phyloP scores from a whole-genome alignment of 192 early-diverging fungal species.

The Backusella circina region DNA sequence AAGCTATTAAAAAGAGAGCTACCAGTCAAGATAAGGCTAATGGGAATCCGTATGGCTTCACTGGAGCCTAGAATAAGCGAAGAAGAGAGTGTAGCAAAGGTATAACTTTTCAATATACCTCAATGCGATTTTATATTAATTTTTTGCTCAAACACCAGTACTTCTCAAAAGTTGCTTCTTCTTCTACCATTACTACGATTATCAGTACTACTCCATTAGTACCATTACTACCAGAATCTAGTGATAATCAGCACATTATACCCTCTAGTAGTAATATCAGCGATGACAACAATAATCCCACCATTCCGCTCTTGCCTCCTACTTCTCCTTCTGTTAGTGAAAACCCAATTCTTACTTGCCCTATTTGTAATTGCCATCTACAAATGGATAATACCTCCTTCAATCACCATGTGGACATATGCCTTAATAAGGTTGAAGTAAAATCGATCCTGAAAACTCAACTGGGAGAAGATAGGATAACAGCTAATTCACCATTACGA shows the following conservation, averaged over 20 bases:
- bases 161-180: background rate
- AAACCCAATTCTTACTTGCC: background rate
- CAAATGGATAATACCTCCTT: constrained; percentile 14
- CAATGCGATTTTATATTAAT: background rate
- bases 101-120: background rate
- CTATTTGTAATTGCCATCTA: constrained; percentile 14
- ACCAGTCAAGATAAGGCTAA: constrained; percentile 45
- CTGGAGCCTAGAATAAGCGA: constrained; percentile 17
- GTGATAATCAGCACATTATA: background rate
- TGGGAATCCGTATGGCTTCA: constrained; percentile 41
- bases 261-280: background rate
- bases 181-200: background rate
- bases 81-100: constrained; percentile 25
- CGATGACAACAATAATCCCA: background rate
- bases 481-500: background rate
- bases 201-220: background rate
- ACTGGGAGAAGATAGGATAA: background rate
- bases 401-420: constrained; percentile 25
- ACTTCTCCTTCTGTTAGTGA: background rate
- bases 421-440: constrained; percentile 20
- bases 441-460: constrained; percentile 8
- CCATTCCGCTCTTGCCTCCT: background rate
- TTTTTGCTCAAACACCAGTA: background rate
- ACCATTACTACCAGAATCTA: too few relatives aligned
- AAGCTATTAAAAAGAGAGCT: constrained; percentile 42